These are phyloP conservation scores for Cladosporium phlei DNA, from an alignment of 2,329 filamentous ascomycete species.

Conservation along the genomic window DNA sequence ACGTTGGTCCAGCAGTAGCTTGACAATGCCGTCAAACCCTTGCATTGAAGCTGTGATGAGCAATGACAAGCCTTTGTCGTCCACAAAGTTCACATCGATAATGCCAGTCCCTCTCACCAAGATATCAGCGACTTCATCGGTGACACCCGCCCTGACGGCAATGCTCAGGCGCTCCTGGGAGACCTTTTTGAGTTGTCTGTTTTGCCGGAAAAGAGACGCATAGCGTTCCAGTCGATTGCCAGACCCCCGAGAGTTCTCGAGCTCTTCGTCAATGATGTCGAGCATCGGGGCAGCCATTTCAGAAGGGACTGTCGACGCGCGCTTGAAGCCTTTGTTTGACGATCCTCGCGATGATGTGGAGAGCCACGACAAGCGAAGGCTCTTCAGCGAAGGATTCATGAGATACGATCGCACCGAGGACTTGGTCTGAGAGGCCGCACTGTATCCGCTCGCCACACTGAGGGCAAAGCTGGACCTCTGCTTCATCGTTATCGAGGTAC, in stretches of 20 bases:
- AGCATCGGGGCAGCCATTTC: not conserved
- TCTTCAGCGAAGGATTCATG: not conserved
- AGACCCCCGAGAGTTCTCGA: not conserved
- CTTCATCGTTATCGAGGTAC: not conserved
- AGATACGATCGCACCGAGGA: not conserved
- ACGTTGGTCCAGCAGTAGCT: not conserved
- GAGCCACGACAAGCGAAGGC: not conserved
- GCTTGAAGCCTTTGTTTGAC: not conserved
- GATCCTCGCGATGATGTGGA: not conserved
- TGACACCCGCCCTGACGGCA: too few species aligned
- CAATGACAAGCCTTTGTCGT: not conserved
- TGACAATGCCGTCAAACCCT: not conserved
- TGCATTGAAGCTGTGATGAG: not conserved
- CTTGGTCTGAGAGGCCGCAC: not conserved
- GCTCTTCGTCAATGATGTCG: not conserved
- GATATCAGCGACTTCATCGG: not conserved
- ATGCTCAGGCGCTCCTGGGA: not conserved
- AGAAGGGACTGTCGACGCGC: not conserved
- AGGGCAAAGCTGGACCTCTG: not conserved
- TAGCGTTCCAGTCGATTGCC: not conserved
- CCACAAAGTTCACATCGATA: not conserved
- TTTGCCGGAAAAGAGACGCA: not conserved
- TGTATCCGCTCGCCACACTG: not conserved
- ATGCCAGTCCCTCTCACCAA: not conserved
- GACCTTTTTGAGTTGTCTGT: not conserved